Evolutionary conservation across 1,139 yeast species (phyloP), one percentile per base, ranked within the genome.

Genomic region (Protomyces arabidopsidicola): DNA sequence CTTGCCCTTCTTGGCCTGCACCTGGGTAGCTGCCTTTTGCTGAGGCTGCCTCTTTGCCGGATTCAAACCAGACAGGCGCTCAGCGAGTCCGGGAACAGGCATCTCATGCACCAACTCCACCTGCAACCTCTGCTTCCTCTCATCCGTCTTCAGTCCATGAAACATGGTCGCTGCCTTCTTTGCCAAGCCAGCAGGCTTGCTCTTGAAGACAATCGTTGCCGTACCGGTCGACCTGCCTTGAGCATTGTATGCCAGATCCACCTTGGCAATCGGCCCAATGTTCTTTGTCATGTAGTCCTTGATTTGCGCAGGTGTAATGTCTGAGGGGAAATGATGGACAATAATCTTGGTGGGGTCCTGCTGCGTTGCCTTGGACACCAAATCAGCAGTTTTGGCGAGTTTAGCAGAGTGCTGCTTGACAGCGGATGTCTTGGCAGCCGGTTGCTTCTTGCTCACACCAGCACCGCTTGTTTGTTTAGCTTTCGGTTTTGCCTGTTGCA

Each of bases 191-290:
- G 18, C 42, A 36, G 42, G 42, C 77, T 66, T 80, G 79, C 74
- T 80, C 84, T 81, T 52, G 50, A 93, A 93, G 67, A 86, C 81
- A 71, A 93, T 83, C 67, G 95, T 90, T 67, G 96, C 97, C 78
- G 85, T 84, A 76, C 98, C 98, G 70, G 88, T 88, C 69, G 96
- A 90, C 76, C 84, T 85, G 63, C 98, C 98, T 74, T 82, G 85
- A 76, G 87, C 90, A 75, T 89, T 90, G 81, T 88, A 93, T 69
- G 87, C 82, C 72, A 91, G 82, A 65, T 84, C 80, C 73, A 89
- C 86, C 69, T 81, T 81, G 69, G 79, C 79, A 70, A 93, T 90
- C 70, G 91, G 90, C 71, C 98, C 98, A 71, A 93, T 84, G 77
- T 88, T 90, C 67, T 88, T 82, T 73, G 85, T 83, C 77, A 93